These are phyloP conservation scores for Lipomyces sp. DNA, from an alignment of 805 yeast species.

Conservation along the genomic window DNA sequence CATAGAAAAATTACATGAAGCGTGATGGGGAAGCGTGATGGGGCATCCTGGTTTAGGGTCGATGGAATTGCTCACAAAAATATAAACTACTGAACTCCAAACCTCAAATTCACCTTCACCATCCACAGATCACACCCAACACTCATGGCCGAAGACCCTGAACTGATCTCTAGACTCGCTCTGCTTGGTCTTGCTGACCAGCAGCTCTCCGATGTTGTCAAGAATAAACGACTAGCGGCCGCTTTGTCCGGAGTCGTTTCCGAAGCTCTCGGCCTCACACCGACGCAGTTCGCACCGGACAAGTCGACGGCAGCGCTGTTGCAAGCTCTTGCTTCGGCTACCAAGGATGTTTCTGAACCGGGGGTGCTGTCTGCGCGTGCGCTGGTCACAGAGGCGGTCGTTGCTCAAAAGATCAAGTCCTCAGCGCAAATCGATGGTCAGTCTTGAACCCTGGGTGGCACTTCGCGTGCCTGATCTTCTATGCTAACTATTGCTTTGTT, in stretches of 20 bases:
- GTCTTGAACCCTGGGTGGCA: background rate
- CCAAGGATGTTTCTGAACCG: constrained; percentile 31
- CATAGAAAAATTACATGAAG: too few relatives aligned
- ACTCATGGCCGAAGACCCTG: too few relatives aligned
- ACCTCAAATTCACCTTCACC: too few relatives aligned
- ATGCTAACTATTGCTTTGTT: background rate
- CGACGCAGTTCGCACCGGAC: constrained; percentile 42
- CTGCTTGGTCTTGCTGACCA: constrained; percentile 27
- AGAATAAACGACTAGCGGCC: constrained; percentile 78
- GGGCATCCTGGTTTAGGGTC: too few relatives aligned
- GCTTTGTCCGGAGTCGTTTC: constrained; percentile 60
- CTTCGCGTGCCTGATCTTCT: too few relatives aligned
- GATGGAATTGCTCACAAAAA: too few relatives aligned
- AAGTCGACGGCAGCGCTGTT: constrained; percentile 61
- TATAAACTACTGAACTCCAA: too few relatives aligned
- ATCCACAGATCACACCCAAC: too few relatives aligned
- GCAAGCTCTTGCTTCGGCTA: constrained; percentile 55
- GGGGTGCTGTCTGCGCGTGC: constrained; percentile 46
- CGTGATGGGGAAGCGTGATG: too few relatives aligned
- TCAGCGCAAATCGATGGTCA: constrained; percentile 66
- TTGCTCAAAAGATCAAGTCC: constrained; percentile 60
- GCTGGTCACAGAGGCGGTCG: constrained; percentile 58
- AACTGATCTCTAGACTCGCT: constrained; percentile 4
- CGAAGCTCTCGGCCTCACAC: constrained; percentile 40
- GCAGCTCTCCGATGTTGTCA: constrained; percentile 73